Percentiles rank a stretch among this genome's conserved stretches.
Conservation (phyloP, 208 protist species). For the Leishmania aethiopica region DNA sequence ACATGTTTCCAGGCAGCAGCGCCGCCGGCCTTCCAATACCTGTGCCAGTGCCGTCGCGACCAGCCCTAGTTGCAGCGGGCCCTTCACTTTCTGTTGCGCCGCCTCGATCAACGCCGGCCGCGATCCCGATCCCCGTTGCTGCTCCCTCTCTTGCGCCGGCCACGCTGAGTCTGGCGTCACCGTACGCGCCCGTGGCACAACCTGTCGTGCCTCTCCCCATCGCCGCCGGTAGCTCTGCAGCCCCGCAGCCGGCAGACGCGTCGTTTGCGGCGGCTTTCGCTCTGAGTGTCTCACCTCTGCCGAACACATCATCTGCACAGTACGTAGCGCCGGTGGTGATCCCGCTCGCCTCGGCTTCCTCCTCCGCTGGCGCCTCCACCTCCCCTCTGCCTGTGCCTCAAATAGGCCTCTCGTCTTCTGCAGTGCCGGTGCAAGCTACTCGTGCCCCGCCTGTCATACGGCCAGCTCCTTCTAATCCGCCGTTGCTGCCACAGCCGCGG, state of each 20-base stretch:
- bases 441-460: background rate
- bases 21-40: constrained; percentile 1
- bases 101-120: background rate
- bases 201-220: background rate
- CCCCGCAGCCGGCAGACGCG: background rate
- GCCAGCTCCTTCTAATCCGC: background rate
- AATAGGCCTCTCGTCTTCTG: background rate
- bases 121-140: constrained; percentile 13
- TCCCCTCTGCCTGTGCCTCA: background rate
- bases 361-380: background rate
- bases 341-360: background rate
- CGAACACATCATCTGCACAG: constrained; percentile 1
- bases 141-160: background rate
- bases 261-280: background rate
- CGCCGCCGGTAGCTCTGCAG: background rate
- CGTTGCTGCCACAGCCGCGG: background rate
- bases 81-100: constrained; percentile 4
- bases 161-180: background rate
- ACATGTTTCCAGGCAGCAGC: constrained; percentile 1
- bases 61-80: background rate
- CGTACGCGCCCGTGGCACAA: background rate
- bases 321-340: background rate
- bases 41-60: constrained; percentile 9
- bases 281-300: background rate
- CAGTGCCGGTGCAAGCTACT: background rate